A percentile compares a stretch with the other conserved stretches of the same genome.
Conservation (phyloP, 2,329 filamentous ascomycete species). For the Trichoderma simmonsii region DNA sequence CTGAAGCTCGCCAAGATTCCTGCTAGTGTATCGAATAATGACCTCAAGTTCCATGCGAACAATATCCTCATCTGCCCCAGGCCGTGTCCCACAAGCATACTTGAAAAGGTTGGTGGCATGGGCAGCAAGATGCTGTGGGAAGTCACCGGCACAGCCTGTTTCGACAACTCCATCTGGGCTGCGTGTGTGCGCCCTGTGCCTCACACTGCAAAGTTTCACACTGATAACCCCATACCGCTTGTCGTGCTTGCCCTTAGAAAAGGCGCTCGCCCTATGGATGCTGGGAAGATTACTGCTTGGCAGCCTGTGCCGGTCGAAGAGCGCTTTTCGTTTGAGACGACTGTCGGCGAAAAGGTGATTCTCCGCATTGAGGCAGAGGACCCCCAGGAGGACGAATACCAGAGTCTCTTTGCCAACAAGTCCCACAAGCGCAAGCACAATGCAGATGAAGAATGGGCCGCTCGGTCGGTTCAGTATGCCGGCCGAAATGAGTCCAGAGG, state of each 20-base stretch:
- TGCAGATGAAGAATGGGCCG: constrained; percentile 43
- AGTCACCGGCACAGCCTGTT: constrained; percentile 70
- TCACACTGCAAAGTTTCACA: constrained; percentile 65
- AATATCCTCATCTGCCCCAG: constrained; percentile 86
- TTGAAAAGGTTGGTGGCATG: constrained; percentile 83
- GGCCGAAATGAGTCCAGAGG: constrained; percentile 42
- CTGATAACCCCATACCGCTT: constrained; percentile 73
- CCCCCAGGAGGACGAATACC: constrained; percentile 58
- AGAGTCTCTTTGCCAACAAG: constrained; percentile 60
- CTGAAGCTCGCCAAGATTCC: constrained; percentile 67
- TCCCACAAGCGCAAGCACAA: constrained; percentile 57
- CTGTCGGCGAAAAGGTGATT: constrained; percentile 81
- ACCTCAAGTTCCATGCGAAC: constrained; percentile 80
- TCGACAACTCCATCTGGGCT: constrained; percentile 84
- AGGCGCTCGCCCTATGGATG: constrained; percentile 74
- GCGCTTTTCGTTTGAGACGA: constrained; percentile 74
- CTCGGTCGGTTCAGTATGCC: constrained; percentile 35
- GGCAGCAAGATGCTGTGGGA: constrained; percentile 82
- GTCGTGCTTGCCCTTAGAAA: constrained; percentile 80
- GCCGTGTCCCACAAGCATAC: constrained; percentile 65
- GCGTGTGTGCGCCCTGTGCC: constrained; percentile 73
- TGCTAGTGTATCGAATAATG: constrained; percentile 58
- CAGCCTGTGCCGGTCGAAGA: constrained; percentile 68
- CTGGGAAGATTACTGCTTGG: constrained; percentile 80
- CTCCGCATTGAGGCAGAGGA: constrained; percentile 75